A percentile compares a stretch with the other conserved stretches of the same genome.
Evolutionary conservation across 2,329 filamentous ascomycete genomes (phyloP).

Genomic region (Ophiostoma populinum): DNA sequence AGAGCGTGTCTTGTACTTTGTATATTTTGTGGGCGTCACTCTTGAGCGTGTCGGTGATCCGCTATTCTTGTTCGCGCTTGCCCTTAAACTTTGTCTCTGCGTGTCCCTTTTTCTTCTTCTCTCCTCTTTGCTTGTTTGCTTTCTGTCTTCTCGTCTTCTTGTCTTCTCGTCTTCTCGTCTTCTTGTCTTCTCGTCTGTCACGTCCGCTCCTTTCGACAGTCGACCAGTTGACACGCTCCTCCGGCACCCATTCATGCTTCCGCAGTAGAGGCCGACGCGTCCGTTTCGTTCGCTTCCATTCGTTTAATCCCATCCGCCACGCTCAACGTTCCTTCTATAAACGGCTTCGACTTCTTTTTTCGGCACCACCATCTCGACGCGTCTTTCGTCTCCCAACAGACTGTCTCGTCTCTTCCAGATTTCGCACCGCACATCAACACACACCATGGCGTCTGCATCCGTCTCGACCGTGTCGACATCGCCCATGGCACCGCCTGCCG

Average conservation of each 20-base stretch:
- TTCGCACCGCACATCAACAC: neutral
- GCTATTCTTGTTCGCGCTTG: conserved; percentile 4
- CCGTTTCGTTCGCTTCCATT: conserved; percentile 4
- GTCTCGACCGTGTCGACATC: conserved; percentile 6
- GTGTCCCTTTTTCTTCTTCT: neutral
- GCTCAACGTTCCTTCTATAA: too few species aligned
- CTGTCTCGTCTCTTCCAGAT: neutral
- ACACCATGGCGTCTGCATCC: conserved; percentile 8
- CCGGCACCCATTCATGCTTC: conserved; percentile 1
- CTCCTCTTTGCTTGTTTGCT: neutral
- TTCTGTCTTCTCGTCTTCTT: neutral
- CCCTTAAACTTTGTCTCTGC: conserved; percentile 3
- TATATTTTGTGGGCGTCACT: conserved; percentile 10
- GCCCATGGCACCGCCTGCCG: conserved; percentile 2
- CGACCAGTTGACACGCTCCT: too few species aligned
- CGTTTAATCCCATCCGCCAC: neutral
- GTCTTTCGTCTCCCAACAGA: neutral
- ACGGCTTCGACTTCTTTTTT: neutral
- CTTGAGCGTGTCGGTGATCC: too few species aligned
- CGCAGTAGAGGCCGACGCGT: conserved; percentile 4
- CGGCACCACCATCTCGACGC: neutral
- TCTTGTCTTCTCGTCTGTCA: conserved; percentile 1
- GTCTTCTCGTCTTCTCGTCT: neutral
- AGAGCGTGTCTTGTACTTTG: conserved; percentile 6
- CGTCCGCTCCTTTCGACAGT: conserved; percentile 7